Base-by-base conservation (phyloP, 75 land plant genomes). In the Cupressus sempervirens region DNA sequence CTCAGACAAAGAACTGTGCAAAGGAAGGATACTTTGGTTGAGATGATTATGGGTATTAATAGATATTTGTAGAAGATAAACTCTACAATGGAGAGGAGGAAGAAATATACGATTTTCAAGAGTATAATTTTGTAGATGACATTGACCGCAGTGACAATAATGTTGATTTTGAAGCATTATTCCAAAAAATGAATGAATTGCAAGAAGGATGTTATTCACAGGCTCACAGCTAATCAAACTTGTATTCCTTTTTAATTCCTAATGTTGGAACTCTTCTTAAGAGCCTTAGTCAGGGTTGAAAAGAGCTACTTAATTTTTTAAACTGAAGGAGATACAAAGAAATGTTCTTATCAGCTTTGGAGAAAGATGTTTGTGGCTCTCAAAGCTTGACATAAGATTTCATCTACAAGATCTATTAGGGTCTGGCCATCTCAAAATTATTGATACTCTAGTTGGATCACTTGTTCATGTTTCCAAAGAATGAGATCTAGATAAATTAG, bases 31-130 rank as follows among this genome's bases (percentile, higher is more conserved):
- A 89, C 70, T 87, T 91, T 84, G 97, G 98, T 26, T 91, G 91
- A 76, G 99, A 98, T 92, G 99, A 98, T 87, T 92, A 90, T 92
- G 99, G 98, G 11, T 93, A 93, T 79, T 98, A 96, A 95, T 92
- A 92, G 65, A 89, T 98, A 83, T 86, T 91, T 83, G 88, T 98
- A 58, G 96, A 93, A 87, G 99, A 98, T 84, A 95, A 92, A 83
- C 90, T 98, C 36, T 87, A 94, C 41, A 94, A 94, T 9, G 98
- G 94, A 53, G 93, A 94, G 84, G 88, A 93, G 83, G 88, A 93
- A 43, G 99, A 96, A 84, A 88, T 91, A 62, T 90, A 89, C 3
- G 93, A 91, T 84, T 92, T 91, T 76, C 95, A 96, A 83, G 92
- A 92, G 84, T 98, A 98, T 76, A 98, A 98, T 81, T 98, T 96